Base-by-base conservation (phyloP, 495 filamentous ascomycete genomes). In the Podospora sp. region DNA sequence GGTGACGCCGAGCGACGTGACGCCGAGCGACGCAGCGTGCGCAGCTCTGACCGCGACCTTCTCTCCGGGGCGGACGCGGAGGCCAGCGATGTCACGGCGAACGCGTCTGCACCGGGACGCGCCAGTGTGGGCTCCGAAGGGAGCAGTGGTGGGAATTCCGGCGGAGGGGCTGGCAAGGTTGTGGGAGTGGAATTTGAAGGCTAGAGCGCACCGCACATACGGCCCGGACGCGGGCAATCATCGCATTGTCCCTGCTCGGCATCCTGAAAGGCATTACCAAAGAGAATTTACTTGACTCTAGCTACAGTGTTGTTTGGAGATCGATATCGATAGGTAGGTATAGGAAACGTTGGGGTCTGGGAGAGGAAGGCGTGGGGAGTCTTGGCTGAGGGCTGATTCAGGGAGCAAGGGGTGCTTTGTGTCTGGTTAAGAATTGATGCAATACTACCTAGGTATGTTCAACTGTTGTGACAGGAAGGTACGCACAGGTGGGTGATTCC, bases 11-110 rank as follows among this genome's bases (percentile, higher is more conserved):
- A 91, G 75, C 86, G 85, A 27, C 82, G 84, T 16, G 75, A 73
- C 62, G 68, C 86, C 40, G 80, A 91, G 75, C 86, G 85, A 27
- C 82, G 84, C 68, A 89, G 85, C 53, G 86, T 94, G 52, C 81
- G 86, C 20, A 91, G 88, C n/a, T 86, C 86, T 50, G 91, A 94
- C 74, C 76, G 89, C 60, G 92, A 95, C 78, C 73, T 96, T 12
- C 79, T 96, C 0, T 89, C 91, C 68, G 92, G 92, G 2, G 90
- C 88, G 16, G 92, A 95, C 76, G 91, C 91, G 6, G 87, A 87
- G 70, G 89, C 84, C 2, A 79, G 80, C 29, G 76, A 77, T 49
- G 61, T 66, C 8, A 72, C 53, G 20, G 63, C 58, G 27, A 18
- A 27, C 33, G 63, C 27, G 62, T 25, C 58, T 60, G 62, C n/a